phyloP scores from a whole-genome alignment of 805 yeast genomes.

The Phaffomyces antillensis region DNA sequence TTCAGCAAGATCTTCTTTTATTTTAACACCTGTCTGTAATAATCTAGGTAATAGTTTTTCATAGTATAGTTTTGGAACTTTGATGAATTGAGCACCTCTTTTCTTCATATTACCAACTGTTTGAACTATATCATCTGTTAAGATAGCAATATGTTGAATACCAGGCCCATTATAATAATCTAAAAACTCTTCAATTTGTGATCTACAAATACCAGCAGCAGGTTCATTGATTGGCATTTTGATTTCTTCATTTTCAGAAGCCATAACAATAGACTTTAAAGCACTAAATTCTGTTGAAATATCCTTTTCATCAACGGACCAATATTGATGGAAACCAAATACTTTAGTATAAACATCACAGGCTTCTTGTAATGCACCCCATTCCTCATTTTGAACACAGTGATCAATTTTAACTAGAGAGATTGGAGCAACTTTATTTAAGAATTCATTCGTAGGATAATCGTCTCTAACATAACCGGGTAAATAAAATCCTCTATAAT shows the following conservation, averaged over 20 bases:
- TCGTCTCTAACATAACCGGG: conserved; percentile 36
- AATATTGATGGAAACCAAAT: conserved; percentile 69
- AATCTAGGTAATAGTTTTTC: conserved; percentile 39
- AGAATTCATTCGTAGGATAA: neutral
- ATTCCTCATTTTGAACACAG: conserved; percentile 71
- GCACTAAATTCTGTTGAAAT: conserved; percentile 67
- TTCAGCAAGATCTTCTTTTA: conserved; percentile 45
- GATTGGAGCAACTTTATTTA: conserved; percentile 28
- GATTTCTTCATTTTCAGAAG: conserved; percentile 53
- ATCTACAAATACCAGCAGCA: conserved; percentile 53
- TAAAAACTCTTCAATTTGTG: conserved; percentile 79
- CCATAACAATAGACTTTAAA: conserved; percentile 69
- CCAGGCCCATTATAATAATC: conserved; percentile 77
- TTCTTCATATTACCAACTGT: conserved; percentile 45
- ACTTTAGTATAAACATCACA: conserved; percentile 54
- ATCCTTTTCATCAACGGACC: conserved; percentile 80
- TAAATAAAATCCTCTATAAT: conserved; percentile 36
- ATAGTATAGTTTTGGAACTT: conserved; percentile 55
- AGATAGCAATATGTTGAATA: conserved; percentile 73
- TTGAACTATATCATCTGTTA: conserved; percentile 51
- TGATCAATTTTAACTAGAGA: conserved; percentile 53
- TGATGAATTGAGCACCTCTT: conserved; percentile 68
- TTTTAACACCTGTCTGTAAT: conserved; percentile 32
- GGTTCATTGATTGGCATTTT: conserved; percentile 88
- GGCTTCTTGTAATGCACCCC: conserved; percentile 55